Conservation (phyloP, 441 rosid genomes). For the Melastoma candidum region DNA sequence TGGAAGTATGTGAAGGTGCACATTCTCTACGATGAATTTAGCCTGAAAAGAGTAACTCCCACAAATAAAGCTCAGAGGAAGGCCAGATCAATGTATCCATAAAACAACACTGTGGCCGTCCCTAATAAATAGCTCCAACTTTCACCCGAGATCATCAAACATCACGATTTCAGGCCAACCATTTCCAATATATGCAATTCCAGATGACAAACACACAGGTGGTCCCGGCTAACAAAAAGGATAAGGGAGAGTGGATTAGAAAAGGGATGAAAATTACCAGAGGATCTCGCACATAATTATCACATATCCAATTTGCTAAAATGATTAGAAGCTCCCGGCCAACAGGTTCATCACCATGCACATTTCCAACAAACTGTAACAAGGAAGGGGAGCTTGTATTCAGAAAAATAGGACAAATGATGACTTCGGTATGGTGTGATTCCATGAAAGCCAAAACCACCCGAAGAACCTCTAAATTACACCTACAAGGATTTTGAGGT, state of each 20-base stretch:
- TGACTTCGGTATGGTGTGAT: too few relatives aligned
- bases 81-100: not conserved
- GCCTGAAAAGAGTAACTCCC: conserved; percentile 35
- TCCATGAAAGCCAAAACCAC: too few relatives aligned
- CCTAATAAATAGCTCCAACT: too few relatives aligned
- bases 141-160: too few relatives aligned
- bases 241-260: not conserved
- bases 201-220: not conserved
- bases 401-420: too few relatives aligned
- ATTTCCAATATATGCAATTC: too few relatives aligned
- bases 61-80: not conserved
- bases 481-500: too few relatives aligned
- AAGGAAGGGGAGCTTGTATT: not conserved
- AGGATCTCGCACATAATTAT: conserved; percentile 64
- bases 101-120: too few relatives aligned
- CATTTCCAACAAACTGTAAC: conserved; percentile 84
- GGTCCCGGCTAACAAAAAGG: not conserved
- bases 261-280: conserved; percentile 40
- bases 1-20: conserved; percentile 93
- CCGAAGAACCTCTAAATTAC: too few relatives aligned
- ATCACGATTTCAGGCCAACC: too few relatives aligned
- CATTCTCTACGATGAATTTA: conserved; percentile 58
- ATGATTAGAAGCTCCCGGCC: conserved; percentile 74
- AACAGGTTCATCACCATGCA: conserved; percentile 95
- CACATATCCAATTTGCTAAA: conserved; percentile 93